Evolutionary conservation across 2,329 filamentous ascomycete species (phyloP).

Genomic region (Alternaria angustiovoidea): DNA sequence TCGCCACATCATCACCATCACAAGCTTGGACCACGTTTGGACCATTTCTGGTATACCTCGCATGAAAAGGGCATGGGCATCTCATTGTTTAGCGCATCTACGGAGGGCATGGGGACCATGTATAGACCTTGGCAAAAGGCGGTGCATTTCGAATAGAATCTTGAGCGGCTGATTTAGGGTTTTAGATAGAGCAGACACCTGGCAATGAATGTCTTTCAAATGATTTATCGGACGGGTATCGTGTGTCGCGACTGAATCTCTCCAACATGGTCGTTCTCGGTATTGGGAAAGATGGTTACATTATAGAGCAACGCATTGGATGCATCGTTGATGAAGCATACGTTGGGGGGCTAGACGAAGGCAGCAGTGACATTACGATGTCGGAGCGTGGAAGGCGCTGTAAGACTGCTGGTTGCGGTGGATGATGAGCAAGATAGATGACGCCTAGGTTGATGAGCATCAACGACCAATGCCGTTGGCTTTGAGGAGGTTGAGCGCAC

Average conservation of each 20-base stretch:
- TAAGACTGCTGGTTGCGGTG: slow-evolving; percentile 7
- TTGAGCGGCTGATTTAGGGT: slow-evolving; percentile 16
- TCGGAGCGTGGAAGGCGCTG: neutral
- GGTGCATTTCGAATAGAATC: slow-evolving; percentile 33
- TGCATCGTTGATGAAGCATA: slow-evolving; percentile 18
- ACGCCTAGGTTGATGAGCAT: slow-evolving; percentile 38
- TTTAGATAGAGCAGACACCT: slow-evolving; percentile 20
- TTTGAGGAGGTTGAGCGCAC: slow-evolving; percentile 57
- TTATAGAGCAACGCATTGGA: slow-evolving; percentile 26
- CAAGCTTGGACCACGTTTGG: slow-evolving; percentile 7
- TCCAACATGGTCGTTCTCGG: neutral
- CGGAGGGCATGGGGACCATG: slow-evolving; percentile 3
- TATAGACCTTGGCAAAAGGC: slow-evolving; percentile 24
- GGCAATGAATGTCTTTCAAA: slow-evolving; percentile 12
- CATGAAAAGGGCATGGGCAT: slow-evolving; percentile 23
- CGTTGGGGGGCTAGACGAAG: neutral
- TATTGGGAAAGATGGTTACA: slow-evolving; percentile 13
- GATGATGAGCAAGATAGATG: slow-evolving; percentile 29
- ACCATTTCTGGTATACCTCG: slow-evolving; percentile 15
- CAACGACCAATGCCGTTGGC: slow-evolving; percentile 31
- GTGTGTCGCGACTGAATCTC: neutral
- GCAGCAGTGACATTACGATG: neutral
- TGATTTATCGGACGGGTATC: neutral
- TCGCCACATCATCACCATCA: neutral
- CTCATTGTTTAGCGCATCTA: slow-evolving; percentile 18